phyloP scores from a whole-genome alignment of 1,139 yeast species.

The Taphrina populina region DNA sequence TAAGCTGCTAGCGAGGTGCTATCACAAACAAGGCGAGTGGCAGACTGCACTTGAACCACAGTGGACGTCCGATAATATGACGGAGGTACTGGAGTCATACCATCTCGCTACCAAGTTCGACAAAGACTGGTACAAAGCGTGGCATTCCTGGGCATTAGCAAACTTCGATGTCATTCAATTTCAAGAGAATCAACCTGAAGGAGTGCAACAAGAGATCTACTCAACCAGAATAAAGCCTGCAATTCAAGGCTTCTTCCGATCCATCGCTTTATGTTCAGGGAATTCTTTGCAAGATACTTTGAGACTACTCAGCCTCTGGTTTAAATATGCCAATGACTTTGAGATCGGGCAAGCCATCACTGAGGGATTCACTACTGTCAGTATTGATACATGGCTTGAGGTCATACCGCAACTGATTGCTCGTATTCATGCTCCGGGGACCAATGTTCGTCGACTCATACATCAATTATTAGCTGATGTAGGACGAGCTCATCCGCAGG shows the following conservation, averaged over 20 bases:
- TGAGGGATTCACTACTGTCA: conserved; percentile 86
- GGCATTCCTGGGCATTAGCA: conserved; percentile 99
- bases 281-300: conserved; percentile 90
- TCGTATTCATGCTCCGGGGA: conserved; percentile 92
- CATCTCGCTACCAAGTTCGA: conserved; percentile 93
- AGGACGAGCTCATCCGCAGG: conserved; percentile 96
- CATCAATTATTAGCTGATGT: conserved; percentile 79
- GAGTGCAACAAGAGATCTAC: conserved; percentile 41
- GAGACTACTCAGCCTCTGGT: conserved; percentile 88
- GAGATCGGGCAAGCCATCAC: conserved; percentile 89
- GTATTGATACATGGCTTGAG: conserved; percentile 90
- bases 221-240: conserved; percentile 39
- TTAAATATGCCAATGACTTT: conserved; percentile 87
- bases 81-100: conserved; percentile 82
- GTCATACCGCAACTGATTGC: conserved; percentile 95
- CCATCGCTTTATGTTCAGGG: conserved; percentile 81
- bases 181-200: conserved; percentile 44
- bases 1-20: conserved; percentile 86
- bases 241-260: conserved; percentile 77
- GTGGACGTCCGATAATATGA: conserved; percentile 67
- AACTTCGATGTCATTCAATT: conserved; percentile 90
- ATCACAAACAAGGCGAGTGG: conserved; percentile 98
- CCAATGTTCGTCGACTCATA: conserved; percentile 73
- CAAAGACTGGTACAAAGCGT: conserved; percentile 91
- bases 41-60: conserved; percentile 73